These are phyloP conservation scores for Collybiopsis confluens DNA, from an alignment of 768 basidiomycete species.

Conservation along the genomic window DNA sequence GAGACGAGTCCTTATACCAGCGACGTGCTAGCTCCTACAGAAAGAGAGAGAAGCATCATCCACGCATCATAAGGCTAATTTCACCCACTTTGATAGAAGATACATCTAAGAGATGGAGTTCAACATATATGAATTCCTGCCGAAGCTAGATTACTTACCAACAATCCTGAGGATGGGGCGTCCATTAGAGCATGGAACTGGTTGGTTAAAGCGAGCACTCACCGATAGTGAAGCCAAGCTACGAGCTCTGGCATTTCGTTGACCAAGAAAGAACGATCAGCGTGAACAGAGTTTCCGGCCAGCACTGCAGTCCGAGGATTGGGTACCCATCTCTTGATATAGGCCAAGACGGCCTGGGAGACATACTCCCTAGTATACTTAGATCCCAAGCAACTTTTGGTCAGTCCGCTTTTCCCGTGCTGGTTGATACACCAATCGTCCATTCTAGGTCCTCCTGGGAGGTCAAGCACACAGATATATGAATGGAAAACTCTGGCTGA, in stretches of 20 bases:
- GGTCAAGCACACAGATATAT: neutral
- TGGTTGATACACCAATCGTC: conserved; percentile 82
- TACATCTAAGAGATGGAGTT: conserved; percentile 49
- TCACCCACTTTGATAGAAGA: conserved; percentile 70
- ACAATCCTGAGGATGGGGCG: conserved; percentile 48
- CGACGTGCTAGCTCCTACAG: conserved; percentile 66
- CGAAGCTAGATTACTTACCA: conserved; percentile 39
- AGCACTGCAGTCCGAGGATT: conserved; percentile 55
- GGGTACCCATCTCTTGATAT: conserved; percentile 87
- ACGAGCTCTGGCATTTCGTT: conserved; percentile 79
- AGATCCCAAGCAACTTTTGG: conserved; percentile 72
- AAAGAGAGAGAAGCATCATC: conserved; percentile 1
- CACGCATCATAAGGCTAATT: neutral
- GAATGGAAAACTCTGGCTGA: conserved; percentile 27
- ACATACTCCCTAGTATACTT: conserved; percentile 60
- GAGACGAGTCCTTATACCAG: conserved; percentile 51
- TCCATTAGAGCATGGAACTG: neutral
- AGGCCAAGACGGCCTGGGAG: conserved; percentile 55
- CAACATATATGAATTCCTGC: neutral
- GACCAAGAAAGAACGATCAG: conserved; percentile 66
- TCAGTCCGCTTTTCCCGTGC: conserved; percentile 83
- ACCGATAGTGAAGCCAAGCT: conserved; percentile 83
- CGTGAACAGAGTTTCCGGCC: conserved; percentile 88
- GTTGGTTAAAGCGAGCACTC: neutral
- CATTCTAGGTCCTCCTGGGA: conserved; percentile 52